Evolutionary conservation across 306 rosid genomes (phyloP).

Genomic region (Oxytropis ochrocephala): DNA sequence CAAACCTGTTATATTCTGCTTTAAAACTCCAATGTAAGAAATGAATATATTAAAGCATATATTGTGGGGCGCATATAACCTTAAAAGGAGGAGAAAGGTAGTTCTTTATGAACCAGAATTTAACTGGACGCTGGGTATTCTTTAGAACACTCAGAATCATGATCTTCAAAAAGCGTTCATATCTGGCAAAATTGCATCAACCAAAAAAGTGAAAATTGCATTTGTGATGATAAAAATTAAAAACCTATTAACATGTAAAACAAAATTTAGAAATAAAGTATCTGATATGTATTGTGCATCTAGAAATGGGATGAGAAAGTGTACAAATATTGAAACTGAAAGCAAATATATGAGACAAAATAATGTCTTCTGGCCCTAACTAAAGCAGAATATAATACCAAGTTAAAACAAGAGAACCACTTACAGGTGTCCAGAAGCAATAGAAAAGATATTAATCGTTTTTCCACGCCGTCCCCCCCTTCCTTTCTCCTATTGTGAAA

Average conservation of each 20-base stretch:
- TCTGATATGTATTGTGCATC: neutral
- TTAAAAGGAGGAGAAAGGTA: slow-evolving; percentile 94
- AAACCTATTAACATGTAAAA: neutral
- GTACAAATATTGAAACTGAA: neutral
- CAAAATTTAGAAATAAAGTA: neutral
- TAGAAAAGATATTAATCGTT: slow-evolving; percentile 86
- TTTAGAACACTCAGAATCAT: slow-evolving; percentile 94
- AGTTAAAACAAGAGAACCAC: slow-evolving; percentile 31
- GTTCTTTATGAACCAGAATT: slow-evolving; percentile 99
- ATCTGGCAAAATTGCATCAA: slow-evolving; percentile 49
- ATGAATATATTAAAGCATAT: neutral
- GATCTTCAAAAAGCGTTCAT: slow-evolving; percentile 91
- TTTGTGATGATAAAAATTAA: neutral
- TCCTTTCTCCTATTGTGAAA: slow-evolving; percentile 47
- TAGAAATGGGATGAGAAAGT: neutral
- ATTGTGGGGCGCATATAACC: slow-evolving; percentile 36
- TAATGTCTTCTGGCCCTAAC: neutral
- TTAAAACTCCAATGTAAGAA: slow-evolving; percentile 1
- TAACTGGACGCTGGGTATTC: slow-evolving; percentile 89
- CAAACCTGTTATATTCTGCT: neutral
- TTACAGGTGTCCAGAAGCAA: slow-evolving; percentile 99
- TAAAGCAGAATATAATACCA: slow-evolving; percentile 10
- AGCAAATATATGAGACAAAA: neutral
- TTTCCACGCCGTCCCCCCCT: slow-evolving; percentile 70
- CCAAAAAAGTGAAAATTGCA: slow-evolving; percentile 13